Evolutionary conservation across 23 red algal species (phyloP), one percentile per base, ranked within the genome.

Genomic region (Gracilaria domingensis): DNA sequence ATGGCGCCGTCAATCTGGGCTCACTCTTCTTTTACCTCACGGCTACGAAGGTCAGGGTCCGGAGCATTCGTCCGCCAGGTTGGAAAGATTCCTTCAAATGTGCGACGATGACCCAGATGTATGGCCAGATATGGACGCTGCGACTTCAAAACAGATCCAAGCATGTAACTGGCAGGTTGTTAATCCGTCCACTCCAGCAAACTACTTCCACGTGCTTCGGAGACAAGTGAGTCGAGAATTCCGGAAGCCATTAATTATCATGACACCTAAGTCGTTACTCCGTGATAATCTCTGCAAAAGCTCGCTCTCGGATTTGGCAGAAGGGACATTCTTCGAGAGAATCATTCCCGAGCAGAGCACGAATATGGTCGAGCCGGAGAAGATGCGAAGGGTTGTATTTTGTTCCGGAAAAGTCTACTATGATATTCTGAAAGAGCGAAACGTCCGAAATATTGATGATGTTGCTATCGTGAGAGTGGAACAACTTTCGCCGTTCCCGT

Each of bases 331-430:
- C 23, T 99, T 99, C 90, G 90, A 84, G 21, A 64, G 94, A 8
- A 79, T 99, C 6, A 95, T 96, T 57, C 78, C 94, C 4, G 90
- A 95, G 24, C 82, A 80, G 69, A 69, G 50, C 42, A 36, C 87
- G 40, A 37, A 37, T n/a, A 32, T 92, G 24, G 88, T 86, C 25
- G 65, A 67, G 30, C 87, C 82, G n/a, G 79, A 99, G n/a, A 50
- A 99, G 11, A 76, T 96, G 60, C 75, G 84, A 21, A 77, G 88
- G 24, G n/a, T 98, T 50, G 81, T 96, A 11, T 94, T 99, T 20
- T 99, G 97, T 71, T 90, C 89, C 23, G 97, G 97, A 50, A 99
- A 99, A 83, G 91, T 99, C 21, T 99, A 95, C 51, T 99, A 96
- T 75, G 94, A 99, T 24, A 90, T 96, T 50, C 50, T 96, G 25